Evolutionary conservation across 345 rosid genomes (phyloP), one percentile per base, ranked within the genome.

Genomic region (Gossypium australe): DNA sequence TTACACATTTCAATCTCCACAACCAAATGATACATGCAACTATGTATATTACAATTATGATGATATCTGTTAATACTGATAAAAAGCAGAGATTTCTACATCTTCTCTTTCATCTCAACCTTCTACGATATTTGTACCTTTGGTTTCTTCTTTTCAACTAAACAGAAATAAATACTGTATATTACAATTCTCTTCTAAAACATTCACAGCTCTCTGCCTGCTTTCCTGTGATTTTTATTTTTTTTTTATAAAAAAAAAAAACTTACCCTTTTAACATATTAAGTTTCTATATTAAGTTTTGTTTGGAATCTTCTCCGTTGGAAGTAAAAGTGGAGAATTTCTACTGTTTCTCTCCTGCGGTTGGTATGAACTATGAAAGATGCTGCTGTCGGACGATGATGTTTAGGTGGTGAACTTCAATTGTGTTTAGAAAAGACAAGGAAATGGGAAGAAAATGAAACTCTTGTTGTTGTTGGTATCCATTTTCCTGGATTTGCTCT

Each of bases 131-230:
- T 9, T 57, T 55, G 0, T 18, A 59, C 20, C 13, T 76, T 66
- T 70, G 14, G 34, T 72, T 41, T 61, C 63, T 70, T 58, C 66
- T 67, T 14, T 52, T 77, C 27, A 74, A 78, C 78, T 64, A 76
- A 20, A 70, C 71, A 79, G 75, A 47, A 77, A 65, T n/a, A 18
- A 55, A 18, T 10, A 75, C 77, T 79, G 41, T 78, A 73, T 34
- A 74, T 82, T 82, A 82, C 84, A 78, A 2, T 72, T 70, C 79
- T 57, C 73, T 78, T 79, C 82, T 81, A 66, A 45, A 53, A 75
- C 29, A 70, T 29, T 73, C 9, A 27, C 57, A 70, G 67, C 78
- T 68, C 81, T 77, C 47, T 66, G 7, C 16, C 73, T 74, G 76
- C 27, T 68, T 67, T 74, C 78, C 74, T 81, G 78, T 79, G 80